Evolutionary conservation across 108 stramenopile species (phyloP).

Genomic region (Cylindrotheca fusiformis): DNA sequence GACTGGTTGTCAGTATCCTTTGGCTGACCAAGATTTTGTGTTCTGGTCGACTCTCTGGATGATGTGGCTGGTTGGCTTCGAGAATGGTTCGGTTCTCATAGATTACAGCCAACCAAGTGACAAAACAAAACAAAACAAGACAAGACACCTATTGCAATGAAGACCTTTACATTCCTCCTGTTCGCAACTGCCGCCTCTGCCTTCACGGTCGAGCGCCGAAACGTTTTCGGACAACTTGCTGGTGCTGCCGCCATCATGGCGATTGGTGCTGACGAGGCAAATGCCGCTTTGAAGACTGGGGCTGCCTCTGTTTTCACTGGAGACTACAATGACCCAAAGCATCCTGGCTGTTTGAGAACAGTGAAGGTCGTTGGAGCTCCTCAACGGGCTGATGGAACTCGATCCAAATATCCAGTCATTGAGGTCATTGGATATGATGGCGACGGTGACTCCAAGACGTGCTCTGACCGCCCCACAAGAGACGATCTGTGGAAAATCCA

Average conservation of each 20-base stretch:
- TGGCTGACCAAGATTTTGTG: too few species aligned
- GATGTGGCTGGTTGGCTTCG: too few species aligned
- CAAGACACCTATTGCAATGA: too few species aligned
- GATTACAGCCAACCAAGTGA: too few species aligned
- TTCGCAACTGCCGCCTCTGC: not conserved
- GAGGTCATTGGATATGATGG: constrained; percentile 46
- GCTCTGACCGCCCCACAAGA: constrained; percentile 41
- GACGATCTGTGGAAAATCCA: constrained; percentile 42
- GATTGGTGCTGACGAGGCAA: constrained; percentile 12
- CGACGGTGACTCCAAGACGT: constrained; percentile 22
- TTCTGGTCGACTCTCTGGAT: too few species aligned
- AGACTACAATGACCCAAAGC: constrained; percentile 45
- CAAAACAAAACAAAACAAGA: too few species aligned
- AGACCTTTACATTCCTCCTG: not conserved
- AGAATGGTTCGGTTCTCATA: too few species aligned
- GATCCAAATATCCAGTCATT: constrained; percentile 34
- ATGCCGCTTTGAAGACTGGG: constrained; percentile 26
- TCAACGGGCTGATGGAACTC: constrained; percentile 38
- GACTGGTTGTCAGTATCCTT: too few species aligned
- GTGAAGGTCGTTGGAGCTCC: constrained; percentile 47
- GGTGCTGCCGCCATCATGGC: constrained; percentile 18
- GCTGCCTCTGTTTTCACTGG: constrained; percentile 35
- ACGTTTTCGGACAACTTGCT: constrained; percentile 1
- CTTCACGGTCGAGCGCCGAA: not conserved
- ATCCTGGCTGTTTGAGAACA: constrained; percentile 40